Evolutionary conservation across 164 flowering plant genomes (phyloP).

Genomic region (Nelumbo lutea): DNA sequence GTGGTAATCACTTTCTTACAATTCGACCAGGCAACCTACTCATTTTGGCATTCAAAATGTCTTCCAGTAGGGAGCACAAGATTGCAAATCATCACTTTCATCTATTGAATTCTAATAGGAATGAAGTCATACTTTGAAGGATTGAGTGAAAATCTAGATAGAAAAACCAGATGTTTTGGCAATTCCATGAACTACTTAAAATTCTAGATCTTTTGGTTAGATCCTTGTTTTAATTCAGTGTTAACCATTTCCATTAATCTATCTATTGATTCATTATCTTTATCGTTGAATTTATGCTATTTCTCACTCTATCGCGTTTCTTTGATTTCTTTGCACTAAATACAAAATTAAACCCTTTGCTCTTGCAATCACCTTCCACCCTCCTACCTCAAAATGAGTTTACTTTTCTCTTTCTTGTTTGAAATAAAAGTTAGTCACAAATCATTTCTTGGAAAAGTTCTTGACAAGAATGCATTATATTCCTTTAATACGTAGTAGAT

Average conservation of each 20-base stretch:
- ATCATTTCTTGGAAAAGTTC: too few species aligned
- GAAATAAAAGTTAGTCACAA: neutral
- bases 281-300: neutral
- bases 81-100: too few species aligned
- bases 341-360: neutral
- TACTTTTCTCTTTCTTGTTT: too few species aligned
- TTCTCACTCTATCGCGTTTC: neutral
- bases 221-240: neutral
- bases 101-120: neutral
- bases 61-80: too few species aligned
- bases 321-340: neutral
- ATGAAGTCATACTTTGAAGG: neutral
- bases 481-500: too few species aligned
- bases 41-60: too few species aligned
- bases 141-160: neutral
- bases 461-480: too few species aligned
- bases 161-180: neutral
- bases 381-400: too few species aligned
- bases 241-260: neutral
- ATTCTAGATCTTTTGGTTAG: constrained; percentile 4
- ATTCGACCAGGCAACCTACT: too few species aligned
- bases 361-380: neutral
- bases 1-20: too few species aligned
- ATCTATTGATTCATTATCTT: too few species aligned
- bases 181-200: neutral